Conservation (phyloP, 768 basidiomycete genomes). For the Tephrocybe rancida region DNA sequence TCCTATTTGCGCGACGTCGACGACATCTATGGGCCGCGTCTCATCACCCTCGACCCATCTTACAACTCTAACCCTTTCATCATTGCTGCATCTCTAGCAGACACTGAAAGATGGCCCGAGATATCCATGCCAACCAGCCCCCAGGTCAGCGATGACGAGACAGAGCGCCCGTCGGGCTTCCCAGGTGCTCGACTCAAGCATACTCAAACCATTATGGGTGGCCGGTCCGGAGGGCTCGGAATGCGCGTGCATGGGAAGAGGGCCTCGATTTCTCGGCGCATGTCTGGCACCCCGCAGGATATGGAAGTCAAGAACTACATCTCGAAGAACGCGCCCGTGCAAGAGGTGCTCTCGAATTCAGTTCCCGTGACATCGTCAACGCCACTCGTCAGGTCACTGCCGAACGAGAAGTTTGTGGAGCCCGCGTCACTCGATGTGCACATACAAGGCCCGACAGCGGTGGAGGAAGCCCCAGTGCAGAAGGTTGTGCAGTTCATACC, state of each 20-base stretch:
- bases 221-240: slow-evolving; percentile 70
- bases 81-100: slow-evolving; percentile 75
- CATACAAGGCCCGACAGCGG: slow-evolving; percentile 40
- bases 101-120: slow-evolving; percentile 84
- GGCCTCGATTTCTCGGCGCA: slow-evolving; percentile 51
- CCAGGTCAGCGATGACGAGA: slow-evolving; percentile 71
- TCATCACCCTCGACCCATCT: slow-evolving; percentile 79
- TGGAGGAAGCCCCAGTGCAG: slow-evolving; percentile 46
- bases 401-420: slow-evolving; percentile 11
- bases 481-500: slow-evolving; percentile 69
- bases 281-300: slow-evolving; percentile 39
- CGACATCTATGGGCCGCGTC: slow-evolving; percentile 80
- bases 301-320: slow-evolving; percentile 38
- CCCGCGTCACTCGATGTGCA: slow-evolving; percentile 37
- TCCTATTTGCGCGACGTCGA: slow-evolving; percentile 88
- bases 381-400: slow-evolving; percentile 22
- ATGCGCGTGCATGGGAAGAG: slow-evolving; percentile 75
- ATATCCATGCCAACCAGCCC: slow-evolving; percentile 72
- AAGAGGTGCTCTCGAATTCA: slow-evolving; percentile 31
- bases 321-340: slow-evolving; percentile 33
- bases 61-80: slow-evolving; percentile 86
- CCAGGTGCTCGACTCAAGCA: slow-evolving; percentile 70
- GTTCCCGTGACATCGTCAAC: slow-evolving; percentile 27
- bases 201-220: slow-evolving; percentile 88
- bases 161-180: slow-evolving; percentile 47